Evolutionary conservation across 352 stramenopile species (phyloP).

Genomic region (Lagenidium giganteum): DNA sequence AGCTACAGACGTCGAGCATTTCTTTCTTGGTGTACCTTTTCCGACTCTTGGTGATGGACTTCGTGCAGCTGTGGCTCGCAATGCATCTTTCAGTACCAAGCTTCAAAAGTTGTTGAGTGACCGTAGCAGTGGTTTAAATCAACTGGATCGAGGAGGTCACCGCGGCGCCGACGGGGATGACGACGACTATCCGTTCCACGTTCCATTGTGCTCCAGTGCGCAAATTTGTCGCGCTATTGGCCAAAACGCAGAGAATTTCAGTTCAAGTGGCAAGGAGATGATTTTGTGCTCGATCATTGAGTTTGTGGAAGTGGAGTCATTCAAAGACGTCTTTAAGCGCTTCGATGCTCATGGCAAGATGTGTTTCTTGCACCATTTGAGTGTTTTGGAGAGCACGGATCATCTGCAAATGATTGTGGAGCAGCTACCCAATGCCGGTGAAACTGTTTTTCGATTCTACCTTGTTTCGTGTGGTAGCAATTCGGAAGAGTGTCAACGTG

Average conservation of each 20-base stretch:
- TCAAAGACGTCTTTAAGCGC: slow-evolving; percentile 57
- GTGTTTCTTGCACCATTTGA: slow-evolving; percentile 60
- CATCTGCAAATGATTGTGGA: slow-evolving; percentile 50
- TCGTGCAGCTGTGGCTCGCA: slow-evolving; percentile 3
- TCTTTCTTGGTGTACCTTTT: slow-evolving; percentile 42
- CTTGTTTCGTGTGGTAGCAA: slow-evolving; percentile 28
- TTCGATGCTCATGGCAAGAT: slow-evolving; percentile 55
- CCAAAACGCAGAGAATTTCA: slow-evolving; percentile 43
- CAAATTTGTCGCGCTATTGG: slow-evolving; percentile 73
- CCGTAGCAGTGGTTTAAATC: too few species aligned
- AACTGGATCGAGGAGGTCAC: slow-evolving; percentile 9
- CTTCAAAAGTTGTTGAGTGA: not conserved
- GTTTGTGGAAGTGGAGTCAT: slow-evolving; percentile 53
- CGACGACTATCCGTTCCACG: slow-evolving; percentile 33
- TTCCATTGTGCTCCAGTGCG: slow-evolving; percentile 52
- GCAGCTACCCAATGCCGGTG: slow-evolving; percentile 42
- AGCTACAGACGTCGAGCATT: slow-evolving; percentile 31
- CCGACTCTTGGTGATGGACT: slow-evolving; percentile 6
- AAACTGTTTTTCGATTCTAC: slow-evolving; percentile 64
- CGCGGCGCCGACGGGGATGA: slow-evolving; percentile 26
- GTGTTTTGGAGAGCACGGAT: slow-evolving; percentile 39
- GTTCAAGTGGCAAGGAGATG: slow-evolving; percentile 67
- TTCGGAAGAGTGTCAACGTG: not conserved
- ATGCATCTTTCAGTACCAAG: not conserved
- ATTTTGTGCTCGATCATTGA: slow-evolving; percentile 63